Evolutionary conservation across 148 eudicot genomes (phyloP), one percentile per base, ranked within the genome.

Genomic region (Chenopodium formosanum): DNA sequence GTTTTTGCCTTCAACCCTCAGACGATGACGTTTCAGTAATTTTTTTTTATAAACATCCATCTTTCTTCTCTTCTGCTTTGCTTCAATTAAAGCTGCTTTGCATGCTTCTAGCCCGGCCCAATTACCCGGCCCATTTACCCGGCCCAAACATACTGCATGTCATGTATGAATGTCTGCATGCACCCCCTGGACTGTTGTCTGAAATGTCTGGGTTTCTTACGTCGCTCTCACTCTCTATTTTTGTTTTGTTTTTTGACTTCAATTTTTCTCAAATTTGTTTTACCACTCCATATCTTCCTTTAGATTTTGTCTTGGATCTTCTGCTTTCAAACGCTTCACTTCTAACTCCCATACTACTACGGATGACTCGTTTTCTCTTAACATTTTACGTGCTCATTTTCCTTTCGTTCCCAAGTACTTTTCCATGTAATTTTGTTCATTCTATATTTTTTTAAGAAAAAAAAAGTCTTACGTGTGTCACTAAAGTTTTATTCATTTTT

Each of bases 261-360:
- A 37, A 37, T 29, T 44, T 27, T 17, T 62, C n/a, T 40, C 25
- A 60, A 17, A 23, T 37, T 27, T 58, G 23, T 75, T 75, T 81
- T 63, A 2, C 12, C 66, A 7, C 66, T 22, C 47, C 23, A 65
- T 71, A 80, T 87, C 84, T 80, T 78, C n/a, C 44, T 9, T 73
- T 89, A 89, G 91, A 89, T 89, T 85, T 83, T 79, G 88, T 87
- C 46, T 87, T 86, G 81, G 86, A 87, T 87, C 78, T 83, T 85
- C 75, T 86, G 73, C 63, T 73, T 58, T 74, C 70, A 20, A 37
- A 37, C 44, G 5, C 44, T 37, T 37, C 44, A 37, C 44, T 37
- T 37, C 44, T 37, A 37, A 37, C 44, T 37, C 7, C 7, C 44
- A 37, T 37, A 37, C 44, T 34, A 34, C 37, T 37, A 5, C 40